Percentiles rank a stretch among this genome's conserved stretches.
Evolutionary conservation across 768 basidiomycete species (phyloP).

Genomic region (Mycena haematopus): DNA sequence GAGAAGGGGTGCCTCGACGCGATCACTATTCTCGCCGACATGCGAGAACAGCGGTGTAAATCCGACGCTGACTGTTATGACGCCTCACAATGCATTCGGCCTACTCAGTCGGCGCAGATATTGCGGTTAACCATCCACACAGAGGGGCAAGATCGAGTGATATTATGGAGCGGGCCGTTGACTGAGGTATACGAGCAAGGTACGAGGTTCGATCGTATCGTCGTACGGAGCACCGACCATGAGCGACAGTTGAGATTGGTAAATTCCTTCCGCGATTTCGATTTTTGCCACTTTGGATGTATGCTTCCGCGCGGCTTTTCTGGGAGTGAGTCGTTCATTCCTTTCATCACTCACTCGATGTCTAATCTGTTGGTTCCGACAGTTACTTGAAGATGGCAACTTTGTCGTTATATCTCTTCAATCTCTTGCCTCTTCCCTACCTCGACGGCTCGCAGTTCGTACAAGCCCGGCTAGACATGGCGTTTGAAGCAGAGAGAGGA

Average conservation of each 20-base stretch:
- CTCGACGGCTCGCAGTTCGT: conserved; percentile 78
- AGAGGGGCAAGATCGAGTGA: conserved; percentile 37
- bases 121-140: conserved; percentile 58
- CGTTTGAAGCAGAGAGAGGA: conserved; percentile 12
- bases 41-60: conserved; percentile 47
- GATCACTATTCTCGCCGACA: conserved; percentile 52
- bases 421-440: conserved; percentile 74
- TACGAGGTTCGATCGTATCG: conserved; percentile 29
- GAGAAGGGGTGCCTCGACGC: conserved; percentile 63
- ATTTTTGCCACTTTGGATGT: conserved; percentile 51
- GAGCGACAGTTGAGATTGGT: conserved; percentile 57
- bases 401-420: conserved; percentile 84
- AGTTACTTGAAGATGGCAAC: conserved; percentile 72
- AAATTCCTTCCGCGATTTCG: conserved; percentile 49
- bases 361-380: background rate
- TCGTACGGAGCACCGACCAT: background rate
- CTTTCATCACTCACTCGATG: too few relatives aligned
- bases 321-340: conserved; percentile 56
- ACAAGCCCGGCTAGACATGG: conserved; percentile 33
- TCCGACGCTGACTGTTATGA: conserved; percentile 43
- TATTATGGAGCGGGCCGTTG: conserved; percentile 79
- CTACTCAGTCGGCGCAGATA: conserved; percentile 55
- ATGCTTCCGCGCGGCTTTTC: conserved; percentile 46
- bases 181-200: conserved; percentile 73
- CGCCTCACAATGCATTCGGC: conserved; percentile 55